Conservation (phyloP, 148 eudicot genomes). For the Rhododendron molle region DNA sequence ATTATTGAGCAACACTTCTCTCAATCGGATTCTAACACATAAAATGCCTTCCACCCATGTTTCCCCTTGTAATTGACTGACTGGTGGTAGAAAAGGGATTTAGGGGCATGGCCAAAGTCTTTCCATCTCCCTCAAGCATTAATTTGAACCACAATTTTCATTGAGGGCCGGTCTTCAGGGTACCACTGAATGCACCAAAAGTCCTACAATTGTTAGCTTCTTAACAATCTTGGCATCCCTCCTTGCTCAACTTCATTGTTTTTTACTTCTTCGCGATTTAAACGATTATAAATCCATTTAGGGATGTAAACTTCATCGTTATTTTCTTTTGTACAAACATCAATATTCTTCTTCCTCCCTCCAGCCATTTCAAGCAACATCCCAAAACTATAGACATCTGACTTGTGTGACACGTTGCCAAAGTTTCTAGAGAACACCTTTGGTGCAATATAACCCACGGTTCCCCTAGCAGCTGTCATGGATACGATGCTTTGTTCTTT, state of each 20-base stretch:
- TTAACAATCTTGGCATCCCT: not conserved
- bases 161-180: not conserved
- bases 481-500: conserved; percentile 5
- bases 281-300: conserved; percentile 1
- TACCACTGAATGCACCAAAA: not conserved
- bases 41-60: not conserved
- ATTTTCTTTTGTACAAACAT: not conserved
- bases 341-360: not conserved
- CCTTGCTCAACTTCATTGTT: not conserved
- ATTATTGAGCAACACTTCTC: not conserved
- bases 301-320: not conserved
- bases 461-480: conserved; percentile 12
- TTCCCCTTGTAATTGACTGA: not conserved
- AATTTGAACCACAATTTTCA: not conserved
- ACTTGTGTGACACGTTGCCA: not conserved
- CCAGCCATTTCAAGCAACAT: conserved; percentile 10
- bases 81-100: not conserved
- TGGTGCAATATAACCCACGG: conserved; percentile 5
- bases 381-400: conserved; percentile 2
- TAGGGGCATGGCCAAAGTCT: not conserved
- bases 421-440: conserved; percentile 3
- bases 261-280: not conserved
- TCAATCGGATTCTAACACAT: not conserved
- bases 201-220: not conserved
- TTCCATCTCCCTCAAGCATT: not conserved